These are phyloP conservation scores for Candida berthetii DNA, from an alignment of 805 yeast species.

Conservation along the genomic window DNA sequence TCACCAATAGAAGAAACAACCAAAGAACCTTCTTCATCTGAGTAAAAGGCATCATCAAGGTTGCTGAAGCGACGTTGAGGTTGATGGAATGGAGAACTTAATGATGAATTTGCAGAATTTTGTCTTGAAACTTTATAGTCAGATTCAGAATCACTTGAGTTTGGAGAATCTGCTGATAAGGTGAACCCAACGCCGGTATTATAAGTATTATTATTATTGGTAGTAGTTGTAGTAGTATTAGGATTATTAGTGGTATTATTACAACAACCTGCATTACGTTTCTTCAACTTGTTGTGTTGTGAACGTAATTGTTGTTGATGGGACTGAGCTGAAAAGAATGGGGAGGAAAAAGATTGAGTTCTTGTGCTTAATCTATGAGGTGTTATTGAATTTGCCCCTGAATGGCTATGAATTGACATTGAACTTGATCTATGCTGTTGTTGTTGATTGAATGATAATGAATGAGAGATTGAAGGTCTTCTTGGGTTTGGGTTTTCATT, in stretches of 20 bases:
- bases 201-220: conserved; percentile 4
- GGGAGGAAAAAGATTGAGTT: conserved; percentile 25
- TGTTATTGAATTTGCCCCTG: conserved; percentile 9
- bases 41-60: conserved; percentile 9
- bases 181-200: conserved; percentile 11
- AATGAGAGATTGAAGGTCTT: conserved; percentile 50
- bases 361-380: conserved; percentile 2
- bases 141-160: conserved; percentile 21
- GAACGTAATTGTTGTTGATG: conserved; percentile 13
- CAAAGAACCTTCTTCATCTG: conserved; percentile 15
- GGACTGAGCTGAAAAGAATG: conserved; percentile 18
- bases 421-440: conserved; percentile 16
- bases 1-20: conserved; percentile 29
- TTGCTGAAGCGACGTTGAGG: conserved; percentile 4
- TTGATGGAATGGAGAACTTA: conserved; percentile 3
- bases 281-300: conserved; percentile 16
- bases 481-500: conserved; percentile 55
- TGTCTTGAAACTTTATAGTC: conserved; percentile 10
- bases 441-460: conserved; percentile 28
- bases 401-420: conserved; percentile 1
- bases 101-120: conserved; percentile 10
- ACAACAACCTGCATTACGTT: conserved; percentile 7
- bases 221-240: conserved; percentile 1
- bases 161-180: conserved; percentile 16
- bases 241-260: conserved; percentile 5